Conservation (phyloP, 176 grass and related monocot species). For the Themeda triandra region DNA sequence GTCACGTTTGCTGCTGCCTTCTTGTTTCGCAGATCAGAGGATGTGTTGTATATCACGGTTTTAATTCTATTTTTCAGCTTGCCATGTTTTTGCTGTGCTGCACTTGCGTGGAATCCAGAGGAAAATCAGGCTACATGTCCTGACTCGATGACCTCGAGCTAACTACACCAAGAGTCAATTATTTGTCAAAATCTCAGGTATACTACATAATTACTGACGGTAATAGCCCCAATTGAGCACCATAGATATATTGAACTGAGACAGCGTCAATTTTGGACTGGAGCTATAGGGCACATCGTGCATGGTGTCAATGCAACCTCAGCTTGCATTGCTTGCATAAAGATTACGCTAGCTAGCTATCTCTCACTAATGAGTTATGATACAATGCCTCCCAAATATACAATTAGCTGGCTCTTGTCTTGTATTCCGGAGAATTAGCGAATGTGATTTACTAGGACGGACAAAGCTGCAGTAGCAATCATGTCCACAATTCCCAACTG, state of each 20-base stretch:
- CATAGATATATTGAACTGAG: neutral
- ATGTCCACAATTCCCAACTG: neutral
- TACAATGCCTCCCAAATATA: neutral
- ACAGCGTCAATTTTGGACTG: neutral
- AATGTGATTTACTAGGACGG: neutral
- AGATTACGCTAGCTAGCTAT: neutral
- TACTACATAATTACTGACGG: too few relatives aligned
- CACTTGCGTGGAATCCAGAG: neutral
- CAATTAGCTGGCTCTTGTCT: neutral
- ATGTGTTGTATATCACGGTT: too few relatives aligned
- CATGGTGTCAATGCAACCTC: neutral
- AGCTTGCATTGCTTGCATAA: neutral
- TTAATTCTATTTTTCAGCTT: too few relatives aligned
- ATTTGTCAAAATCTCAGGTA: too few relatives aligned
- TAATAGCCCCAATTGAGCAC: too few relatives aligned
- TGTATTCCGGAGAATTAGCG: neutral
- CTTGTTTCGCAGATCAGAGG: neutral
- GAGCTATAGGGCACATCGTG: neutral
- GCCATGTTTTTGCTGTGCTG: neutral
- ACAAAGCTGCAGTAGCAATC: neutral
- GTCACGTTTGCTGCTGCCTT: neutral
- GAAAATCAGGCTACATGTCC: neutral
- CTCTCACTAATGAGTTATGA: neutral
- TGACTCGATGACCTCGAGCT: neutral
- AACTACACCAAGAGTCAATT: too few relatives aligned